These are phyloP conservation scores for Saitozyma sp. DNA, from an alignment of 768 basidiomycete species.

Conservation along the genomic window DNA sequence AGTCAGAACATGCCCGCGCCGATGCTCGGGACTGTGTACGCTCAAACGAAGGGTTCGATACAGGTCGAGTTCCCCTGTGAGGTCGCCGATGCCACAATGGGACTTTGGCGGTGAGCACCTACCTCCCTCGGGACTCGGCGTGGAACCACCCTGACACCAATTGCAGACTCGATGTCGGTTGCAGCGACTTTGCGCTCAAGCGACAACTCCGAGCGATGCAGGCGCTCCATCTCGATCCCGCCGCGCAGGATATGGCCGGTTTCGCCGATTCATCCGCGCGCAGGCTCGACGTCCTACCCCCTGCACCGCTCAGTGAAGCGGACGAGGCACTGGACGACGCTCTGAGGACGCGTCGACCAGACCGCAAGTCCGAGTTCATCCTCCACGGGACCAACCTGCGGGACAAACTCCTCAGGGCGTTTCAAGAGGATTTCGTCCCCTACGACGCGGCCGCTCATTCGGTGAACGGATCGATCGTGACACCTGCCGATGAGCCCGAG, in stretches of 20 bases:
- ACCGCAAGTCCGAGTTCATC: slow-evolving; percentile 49
- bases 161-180: slow-evolving; percentile 65
- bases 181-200: slow-evolving; percentile 65
- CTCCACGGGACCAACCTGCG: slow-evolving; percentile 72
- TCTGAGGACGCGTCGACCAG: slow-evolving; percentile 33
- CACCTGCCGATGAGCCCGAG: too few species aligned
- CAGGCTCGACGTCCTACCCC: background rate
- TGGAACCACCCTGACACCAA: slow-evolving; percentile 32
- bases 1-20: slow-evolving; percentile 29
- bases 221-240: slow-evolving; percentile 62
- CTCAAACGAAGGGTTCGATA: slow-evolving; percentile 20
- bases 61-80: slow-evolving; percentile 27
- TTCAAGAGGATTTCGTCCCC: slow-evolving; percentile 47
- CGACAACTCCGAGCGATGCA: slow-evolving; percentile 70
- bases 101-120: slow-evolving; percentile 40
- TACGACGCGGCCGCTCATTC: slow-evolving; percentile 12
- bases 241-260: slow-evolving; percentile 32
- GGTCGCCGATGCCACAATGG: slow-evolving; percentile 19
- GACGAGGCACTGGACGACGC: slow-evolving; percentile 3
- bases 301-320: background rate
- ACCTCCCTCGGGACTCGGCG: background rate
- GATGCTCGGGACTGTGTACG: background rate
- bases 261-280: background rate
- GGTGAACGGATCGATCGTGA: background rate
- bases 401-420: slow-evolving; percentile 67